These are phyloP conservation scores for Murraya koenigii DNA, from an alignment of 345 rosid genomes.

Conservation along the genomic window DNA sequence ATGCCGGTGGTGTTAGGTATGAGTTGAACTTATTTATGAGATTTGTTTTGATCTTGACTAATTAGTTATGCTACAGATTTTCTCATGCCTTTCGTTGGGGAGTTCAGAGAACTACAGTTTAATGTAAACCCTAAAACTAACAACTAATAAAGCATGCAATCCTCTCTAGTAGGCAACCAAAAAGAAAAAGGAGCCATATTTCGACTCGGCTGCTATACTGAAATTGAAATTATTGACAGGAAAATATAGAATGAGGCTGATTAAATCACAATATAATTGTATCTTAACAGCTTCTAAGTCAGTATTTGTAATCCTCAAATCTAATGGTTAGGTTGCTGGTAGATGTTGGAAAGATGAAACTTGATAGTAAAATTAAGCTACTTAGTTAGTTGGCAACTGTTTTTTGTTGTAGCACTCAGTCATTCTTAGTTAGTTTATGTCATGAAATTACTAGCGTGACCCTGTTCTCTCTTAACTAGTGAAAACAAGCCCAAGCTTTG, in stretches of 20 bases:
- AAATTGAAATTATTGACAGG: neutral
- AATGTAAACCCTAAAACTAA: neutral
- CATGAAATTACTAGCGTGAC: neutral
- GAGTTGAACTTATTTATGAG: too few species aligned
- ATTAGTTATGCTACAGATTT: too few species aligned
- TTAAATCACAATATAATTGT: neutral
- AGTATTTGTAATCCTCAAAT: neutral
- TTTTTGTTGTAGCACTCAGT: neutral
- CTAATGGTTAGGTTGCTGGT: neutral
- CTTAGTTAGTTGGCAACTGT: too few species aligned
- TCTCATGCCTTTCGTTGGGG: neutral
- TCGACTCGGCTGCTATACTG: neutral
- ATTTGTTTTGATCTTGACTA: too few species aligned
- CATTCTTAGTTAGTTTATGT: slow-evolving; percentile 5
- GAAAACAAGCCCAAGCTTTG: slow-evolving; percentile 74
- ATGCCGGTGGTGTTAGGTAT: too few species aligned
- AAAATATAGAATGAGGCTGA: neutral
- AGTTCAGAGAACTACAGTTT: neutral
- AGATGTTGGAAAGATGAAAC: neutral
- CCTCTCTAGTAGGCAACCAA: neutral
- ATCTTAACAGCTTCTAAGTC: neutral
- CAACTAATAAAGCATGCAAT: neutral
- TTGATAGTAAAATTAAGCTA: neutral
- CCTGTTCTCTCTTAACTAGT: slow-evolving; percentile 32
- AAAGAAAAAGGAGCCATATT: neutral